Conservation (phyloP, 176 grass and related monocot species). For the Hsuehochloa calcarea region DNA sequence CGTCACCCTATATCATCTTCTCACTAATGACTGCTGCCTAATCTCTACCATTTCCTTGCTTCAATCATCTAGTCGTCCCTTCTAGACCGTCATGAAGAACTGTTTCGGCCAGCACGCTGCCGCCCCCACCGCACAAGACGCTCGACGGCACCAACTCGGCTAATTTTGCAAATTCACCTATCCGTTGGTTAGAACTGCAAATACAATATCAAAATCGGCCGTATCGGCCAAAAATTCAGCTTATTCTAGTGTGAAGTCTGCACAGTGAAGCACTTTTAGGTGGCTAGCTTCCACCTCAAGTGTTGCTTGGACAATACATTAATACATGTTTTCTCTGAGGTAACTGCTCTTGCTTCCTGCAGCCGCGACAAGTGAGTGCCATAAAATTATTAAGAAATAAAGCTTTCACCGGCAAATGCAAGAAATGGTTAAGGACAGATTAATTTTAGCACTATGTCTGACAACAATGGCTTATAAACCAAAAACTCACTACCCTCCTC, state of each 20-base stretch:
- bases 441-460: too few relatives aligned
- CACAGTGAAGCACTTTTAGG: slow-evolving; percentile 24
- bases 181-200: too few relatives aligned
- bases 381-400: background rate
- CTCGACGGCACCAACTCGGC: too few relatives aligned
- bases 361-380: background rate
- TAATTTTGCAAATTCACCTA: too few relatives aligned
- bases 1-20: slow-evolving; percentile 29
- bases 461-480: too few relatives aligned
- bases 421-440: too few relatives aligned
- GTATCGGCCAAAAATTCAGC: too few relatives aligned
- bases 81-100: too few relatives aligned
- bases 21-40: background rate
- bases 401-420: background rate
- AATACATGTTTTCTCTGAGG: slow-evolving; percentile 20
- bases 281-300: slow-evolving; percentile 11
- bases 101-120: too few relatives aligned
- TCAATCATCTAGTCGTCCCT: background rate
- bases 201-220: too few relatives aligned
- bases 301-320: background rate
- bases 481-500: background rate
- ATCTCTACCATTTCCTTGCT: background rate
- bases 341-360: background rate
- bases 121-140: too few relatives aligned
- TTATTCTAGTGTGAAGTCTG: background rate